Conservation (phyloP, 2,329 filamentous ascomycete genomes). For the Hypomyces perniciosus region DNA sequence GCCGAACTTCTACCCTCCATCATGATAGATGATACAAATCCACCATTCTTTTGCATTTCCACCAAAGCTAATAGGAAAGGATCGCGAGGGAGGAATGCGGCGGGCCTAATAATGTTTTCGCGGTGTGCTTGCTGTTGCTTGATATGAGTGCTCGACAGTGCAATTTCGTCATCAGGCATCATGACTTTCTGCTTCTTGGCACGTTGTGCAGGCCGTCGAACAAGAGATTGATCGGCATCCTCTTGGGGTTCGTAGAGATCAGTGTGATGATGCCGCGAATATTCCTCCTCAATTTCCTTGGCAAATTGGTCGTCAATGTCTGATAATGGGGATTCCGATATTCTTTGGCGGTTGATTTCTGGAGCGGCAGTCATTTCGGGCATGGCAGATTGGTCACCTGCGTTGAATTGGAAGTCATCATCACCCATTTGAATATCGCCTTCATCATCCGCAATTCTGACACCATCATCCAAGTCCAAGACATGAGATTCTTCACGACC, state of each 20-base stretch:
- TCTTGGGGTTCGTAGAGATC: constrained; percentile 58
- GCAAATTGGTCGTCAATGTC: constrained; percentile 61
- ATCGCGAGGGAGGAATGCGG: constrained; percentile 79
- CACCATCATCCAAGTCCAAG: constrained; percentile 47
- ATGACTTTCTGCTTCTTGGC: constrained; percentile 74
- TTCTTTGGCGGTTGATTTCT: constrained; percentile 50
- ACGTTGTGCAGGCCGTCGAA: constrained; percentile 65
- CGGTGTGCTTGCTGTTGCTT: constrained; percentile 81
- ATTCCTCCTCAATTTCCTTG: constrained; percentile 54
- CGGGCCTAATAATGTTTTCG: constrained; percentile 76
- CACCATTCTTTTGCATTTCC: constrained; percentile 86
- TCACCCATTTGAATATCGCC: constrained; percentile 56
- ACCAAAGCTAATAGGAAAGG: constrained; percentile 80
- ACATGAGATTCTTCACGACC: constrained; percentile 52
- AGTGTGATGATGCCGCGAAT: constrained; percentile 45
- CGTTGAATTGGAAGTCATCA: constrained; percentile 59
- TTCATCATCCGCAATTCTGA: constrained; percentile 58
- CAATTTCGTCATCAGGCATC: constrained; percentile 72
- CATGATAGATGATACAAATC: constrained; percentile 82
- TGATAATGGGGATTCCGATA: constrained; percentile 64
- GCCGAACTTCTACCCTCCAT: constrained; percentile 69
- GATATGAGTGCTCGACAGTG: constrained; percentile 70
- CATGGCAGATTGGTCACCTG: constrained; percentile 54
- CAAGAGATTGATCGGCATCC: constrained; percentile 51
- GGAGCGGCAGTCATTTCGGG: constrained; percentile 42